Evolutionary conservation across 495 filamentous ascomycete species (phyloP).

Genomic region (Apodospora peruviana): DNA sequence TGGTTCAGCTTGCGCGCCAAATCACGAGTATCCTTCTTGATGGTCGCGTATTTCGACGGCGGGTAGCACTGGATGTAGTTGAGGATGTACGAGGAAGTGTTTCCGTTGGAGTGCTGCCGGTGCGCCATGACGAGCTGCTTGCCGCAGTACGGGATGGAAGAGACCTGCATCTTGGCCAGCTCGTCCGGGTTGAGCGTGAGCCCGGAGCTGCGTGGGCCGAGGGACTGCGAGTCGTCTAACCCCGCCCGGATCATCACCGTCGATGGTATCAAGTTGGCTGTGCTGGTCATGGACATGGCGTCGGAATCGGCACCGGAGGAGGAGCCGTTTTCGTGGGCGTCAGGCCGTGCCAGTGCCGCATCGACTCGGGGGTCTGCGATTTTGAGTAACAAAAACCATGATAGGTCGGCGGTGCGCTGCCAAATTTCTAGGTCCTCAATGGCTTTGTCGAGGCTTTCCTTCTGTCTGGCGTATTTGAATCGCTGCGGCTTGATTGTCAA

Average conservation of each 20-base stretch:
- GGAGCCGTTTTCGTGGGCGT: neutral
- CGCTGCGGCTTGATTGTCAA: neutral
- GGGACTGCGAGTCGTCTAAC: neutral
- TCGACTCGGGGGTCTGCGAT: constrained; percentile 27
- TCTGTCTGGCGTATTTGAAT: constrained; percentile 10
- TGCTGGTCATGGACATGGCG: too few species aligned
- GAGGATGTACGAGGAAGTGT: constrained; percentile 6
- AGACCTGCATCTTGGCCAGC: constrained; percentile 6
- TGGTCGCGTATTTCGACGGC: neutral
- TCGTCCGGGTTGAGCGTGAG: constrained; percentile 12
- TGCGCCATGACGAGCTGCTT: neutral
- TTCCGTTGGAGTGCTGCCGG: neutral
- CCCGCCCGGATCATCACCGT: constrained; percentile 1
- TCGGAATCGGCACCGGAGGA: neutral
- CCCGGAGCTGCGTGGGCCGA: neutral
- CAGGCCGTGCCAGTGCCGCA: constrained; percentile 3
- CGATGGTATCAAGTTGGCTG: neutral
- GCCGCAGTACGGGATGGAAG: constrained; percentile 13
- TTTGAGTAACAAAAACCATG: constrained; percentile 37
- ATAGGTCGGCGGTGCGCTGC: constrained; percentile 29
- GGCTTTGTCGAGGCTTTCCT: constrained; percentile 22
- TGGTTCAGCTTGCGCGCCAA: constrained; percentile 34
- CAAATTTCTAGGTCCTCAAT: constrained; percentile 36
- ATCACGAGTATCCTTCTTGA: constrained; percentile 31
- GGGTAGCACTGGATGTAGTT: constrained; percentile 20